phyloP scores from a whole-genome alignment of 495 filamentous ascomycete species.

The Podospora pseudocomata region DNA sequence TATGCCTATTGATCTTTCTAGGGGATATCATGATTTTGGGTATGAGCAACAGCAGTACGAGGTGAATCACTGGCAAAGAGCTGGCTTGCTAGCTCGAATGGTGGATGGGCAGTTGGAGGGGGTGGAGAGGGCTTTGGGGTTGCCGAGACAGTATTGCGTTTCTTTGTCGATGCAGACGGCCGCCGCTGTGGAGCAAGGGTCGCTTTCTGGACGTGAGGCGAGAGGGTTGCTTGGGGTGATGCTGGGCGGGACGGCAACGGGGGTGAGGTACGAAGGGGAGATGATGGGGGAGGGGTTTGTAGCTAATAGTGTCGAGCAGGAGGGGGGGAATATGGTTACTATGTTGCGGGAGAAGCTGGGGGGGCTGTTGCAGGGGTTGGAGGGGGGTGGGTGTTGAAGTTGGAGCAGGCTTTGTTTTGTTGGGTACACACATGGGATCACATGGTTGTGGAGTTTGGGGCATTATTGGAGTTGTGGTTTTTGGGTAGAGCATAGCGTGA shows the following conservation, averaged over 20 bases:
- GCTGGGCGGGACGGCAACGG: neutral
- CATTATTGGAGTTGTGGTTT: neutral
- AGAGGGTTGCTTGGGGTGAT: neutral
- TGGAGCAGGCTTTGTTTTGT: neutral
- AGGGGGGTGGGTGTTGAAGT: neutral
- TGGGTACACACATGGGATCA: neutral
- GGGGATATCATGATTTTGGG: neutral
- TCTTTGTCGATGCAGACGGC: neutral
- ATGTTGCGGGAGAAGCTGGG: neutral
- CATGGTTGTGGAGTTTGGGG: neutral
- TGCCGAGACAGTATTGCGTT: slow-evolving; percentile 4
- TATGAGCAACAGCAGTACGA: too few relatives aligned
- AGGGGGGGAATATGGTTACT: neutral
- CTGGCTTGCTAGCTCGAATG: neutral
- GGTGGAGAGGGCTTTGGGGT: neutral
- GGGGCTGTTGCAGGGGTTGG: neutral
- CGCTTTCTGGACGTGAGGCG: slow-evolving; percentile 1
- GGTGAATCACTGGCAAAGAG: neutral
- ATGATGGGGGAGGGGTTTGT: neutral
- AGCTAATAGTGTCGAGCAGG: neutral
- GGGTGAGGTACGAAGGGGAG: neutral
- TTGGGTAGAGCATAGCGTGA: neutral
- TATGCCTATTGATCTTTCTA: neutral
- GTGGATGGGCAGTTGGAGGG: slow-evolving; percentile 1
- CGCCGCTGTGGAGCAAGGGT: neutral